Conservation (phyloP, 2,329 filamentous ascomycete species). For the Penicillium digitatum region DNA sequence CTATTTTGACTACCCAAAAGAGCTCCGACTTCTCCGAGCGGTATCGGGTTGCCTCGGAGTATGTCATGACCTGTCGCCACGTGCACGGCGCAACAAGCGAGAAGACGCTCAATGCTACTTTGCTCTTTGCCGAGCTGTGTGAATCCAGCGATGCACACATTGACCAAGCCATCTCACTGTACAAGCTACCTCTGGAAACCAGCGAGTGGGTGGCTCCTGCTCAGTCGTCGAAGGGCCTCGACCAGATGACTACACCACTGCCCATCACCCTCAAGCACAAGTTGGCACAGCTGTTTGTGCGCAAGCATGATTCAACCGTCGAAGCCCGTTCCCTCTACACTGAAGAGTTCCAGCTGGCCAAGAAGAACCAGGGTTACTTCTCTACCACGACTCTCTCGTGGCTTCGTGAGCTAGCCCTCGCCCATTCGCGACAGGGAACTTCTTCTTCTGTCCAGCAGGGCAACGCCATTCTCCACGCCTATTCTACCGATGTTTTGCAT, state of each 20-base stretch:
- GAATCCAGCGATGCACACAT: constrained; percentile 44
- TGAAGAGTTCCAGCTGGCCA: constrained; percentile 45
- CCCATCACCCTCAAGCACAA: constrained; percentile 49
- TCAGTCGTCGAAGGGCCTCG: constrained; percentile 26
- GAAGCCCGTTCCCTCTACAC: constrained; percentile 41
- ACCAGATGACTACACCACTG: constrained; percentile 37
- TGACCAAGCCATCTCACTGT: constrained; percentile 46
- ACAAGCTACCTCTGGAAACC: constrained; percentile 46
- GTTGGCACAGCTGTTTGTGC: constrained; percentile 49
- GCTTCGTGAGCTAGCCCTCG: constrained; percentile 43
- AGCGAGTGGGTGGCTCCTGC: constrained; percentile 36
- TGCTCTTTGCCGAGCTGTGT: constrained; percentile 46
- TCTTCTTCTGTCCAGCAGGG: constrained; percentile 41
- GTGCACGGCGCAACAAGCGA: constrained; percentile 36
- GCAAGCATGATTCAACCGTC: constrained; percentile 36
- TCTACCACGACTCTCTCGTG: constrained; percentile 46
- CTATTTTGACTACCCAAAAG: constrained; percentile 45
- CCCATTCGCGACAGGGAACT: constrained; percentile 41
- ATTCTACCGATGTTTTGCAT: constrained; percentile 43
- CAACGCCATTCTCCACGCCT: constrained; percentile 39
- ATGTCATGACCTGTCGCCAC: constrained; percentile 46
- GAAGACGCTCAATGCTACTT: constrained; percentile 38
- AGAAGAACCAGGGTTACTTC: constrained; percentile 46
- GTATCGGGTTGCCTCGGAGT: constrained; percentile 49
- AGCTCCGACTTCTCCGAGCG: constrained; percentile 42